Evolutionary conservation across 805 yeast species (phyloP), one percentile per base, ranked within the genome.

Genomic region (Ogataea philodendri): DNA sequence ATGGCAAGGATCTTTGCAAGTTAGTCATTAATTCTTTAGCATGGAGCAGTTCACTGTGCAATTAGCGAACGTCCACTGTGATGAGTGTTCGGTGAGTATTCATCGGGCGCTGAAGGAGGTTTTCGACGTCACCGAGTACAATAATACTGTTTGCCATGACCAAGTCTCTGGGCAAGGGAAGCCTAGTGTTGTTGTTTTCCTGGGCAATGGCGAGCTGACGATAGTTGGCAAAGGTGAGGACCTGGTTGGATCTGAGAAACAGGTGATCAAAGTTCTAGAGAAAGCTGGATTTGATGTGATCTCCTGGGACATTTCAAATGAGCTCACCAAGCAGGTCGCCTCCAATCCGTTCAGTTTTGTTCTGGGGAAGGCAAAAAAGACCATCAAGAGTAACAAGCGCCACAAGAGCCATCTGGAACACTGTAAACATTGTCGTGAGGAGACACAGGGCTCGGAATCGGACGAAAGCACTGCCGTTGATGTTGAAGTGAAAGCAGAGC

Each of bases 61-160:
- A 3, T 45, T 76, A 23, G 62, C 59, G 3, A 78, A 79, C 43
- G 63, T 78, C 23, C 84, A 78, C 50, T 78, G 84, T 49, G 60
- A 59, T 3, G 71, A 70, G 23, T 78, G 84, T 48, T 72, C 67
- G 41, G 44, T 44, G 3, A 53, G 66, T 9, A 61, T 78, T 14
- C 44, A 46, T 11, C 35, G 45, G 5, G 41, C 57, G 1, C 39
- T 74, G 9, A 30, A 56, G 4, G 37, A 49, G 9, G 33, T 49
- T 17, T 54, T 55, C 34, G 27, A 35, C 21, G 36, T 44, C 16
- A 37, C 27, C 1, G 46, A 52, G 29, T 46, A 47, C 29, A 47
- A 51, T 24, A n/a, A 29, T 9, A 26, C 26, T 18, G 25, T 16
- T 13, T 19, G 21, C 32, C 45, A 31, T 20, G 41, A 15, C 43